phyloP scores from a whole-genome alignment of 495 filamentous ascomycete species.

The Aspergillus haitiensis region DNA sequence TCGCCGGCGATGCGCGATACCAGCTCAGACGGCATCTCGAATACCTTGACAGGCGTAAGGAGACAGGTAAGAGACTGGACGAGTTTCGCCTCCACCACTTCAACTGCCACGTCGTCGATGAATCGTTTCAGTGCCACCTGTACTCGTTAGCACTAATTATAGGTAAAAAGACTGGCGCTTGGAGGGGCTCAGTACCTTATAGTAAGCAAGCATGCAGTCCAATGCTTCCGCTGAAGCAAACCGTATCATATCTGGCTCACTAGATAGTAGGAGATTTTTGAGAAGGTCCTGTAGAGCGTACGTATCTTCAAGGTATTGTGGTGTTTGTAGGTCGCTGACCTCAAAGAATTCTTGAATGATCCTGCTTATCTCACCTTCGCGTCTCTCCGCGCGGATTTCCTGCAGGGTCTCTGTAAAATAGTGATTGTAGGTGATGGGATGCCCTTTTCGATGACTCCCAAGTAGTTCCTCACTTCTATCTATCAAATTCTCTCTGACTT shows the following conservation, averaged over 20 bases:
- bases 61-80: constrained; percentile 26
- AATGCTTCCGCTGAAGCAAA: constrained; percentile 31
- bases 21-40: constrained; percentile 8
- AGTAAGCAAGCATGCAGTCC: constrained; percentile 35
- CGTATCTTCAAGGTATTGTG: constrained; percentile 6
- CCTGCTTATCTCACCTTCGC: constrained; percentile 24
- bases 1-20: constrained; percentile 18
- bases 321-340: constrained; percentile 8
- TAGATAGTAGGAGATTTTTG: constrained; percentile 15
- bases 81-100: constrained; percentile 56
- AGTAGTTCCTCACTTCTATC: constrained; percentile 27
- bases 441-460: constrained; percentile 24
- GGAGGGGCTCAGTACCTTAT: no score
- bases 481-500: constrained; percentile 26
- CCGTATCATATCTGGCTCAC: constrained; percentile 26
- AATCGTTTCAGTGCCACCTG: constrained; percentile 65
- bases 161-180: constrained; percentile 6
- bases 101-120: constrained; percentile 56
- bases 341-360: constrained; percentile 26
- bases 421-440: constrained; percentile 58
- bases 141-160: neutral
- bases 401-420: constrained; percentile 52
- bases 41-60: constrained; percentile 10
- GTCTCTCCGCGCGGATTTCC: constrained; percentile 32
- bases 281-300: constrained; percentile 22